Evolutionary conservation across 106 monocot genomes (phyloP).

Genomic region (Acanthochlamys bracteata): DNA sequence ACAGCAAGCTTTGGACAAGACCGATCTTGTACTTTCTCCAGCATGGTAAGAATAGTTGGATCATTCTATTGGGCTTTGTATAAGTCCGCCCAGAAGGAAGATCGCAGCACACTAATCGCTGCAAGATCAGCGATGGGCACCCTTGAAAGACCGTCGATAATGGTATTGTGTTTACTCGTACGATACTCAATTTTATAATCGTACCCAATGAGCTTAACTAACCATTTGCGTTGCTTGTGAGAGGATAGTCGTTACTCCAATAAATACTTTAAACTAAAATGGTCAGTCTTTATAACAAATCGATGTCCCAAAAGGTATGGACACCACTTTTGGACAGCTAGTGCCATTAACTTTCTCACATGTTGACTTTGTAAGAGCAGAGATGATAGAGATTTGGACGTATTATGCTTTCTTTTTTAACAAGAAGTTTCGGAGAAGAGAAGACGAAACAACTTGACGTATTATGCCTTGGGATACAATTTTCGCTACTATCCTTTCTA

Average conservation of each 20-base stretch:
- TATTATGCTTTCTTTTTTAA: constrained; percentile 4
- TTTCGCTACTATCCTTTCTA: neutral
- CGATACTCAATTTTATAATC: neutral
- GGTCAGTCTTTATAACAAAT: constrained; percentile 4
- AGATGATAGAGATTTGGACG: neutral
- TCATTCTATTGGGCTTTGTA: no score
- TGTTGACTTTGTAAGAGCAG: neutral
- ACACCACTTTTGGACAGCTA: neutral
- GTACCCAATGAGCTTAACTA: neutral
- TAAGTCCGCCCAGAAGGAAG: no score
- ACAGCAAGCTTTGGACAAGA: no score
- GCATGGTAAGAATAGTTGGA: no score
- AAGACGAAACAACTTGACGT: neutral
- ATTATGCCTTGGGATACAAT: neutral
- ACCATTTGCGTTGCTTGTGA: neutral
- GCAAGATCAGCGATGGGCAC: no score
- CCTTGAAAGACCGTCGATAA: neutral
- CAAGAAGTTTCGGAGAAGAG: neutral
- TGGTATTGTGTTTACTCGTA: neutral
- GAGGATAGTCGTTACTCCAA: neutral
- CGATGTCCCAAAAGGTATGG: neutral
- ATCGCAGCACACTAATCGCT: no score
- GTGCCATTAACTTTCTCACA: neutral
- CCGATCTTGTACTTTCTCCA: no score
- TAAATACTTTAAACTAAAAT: neutral